phyloP scores from a whole-genome alignment of 1,139 yeast genomes.

The Yamadazyma sp. region DNA sequence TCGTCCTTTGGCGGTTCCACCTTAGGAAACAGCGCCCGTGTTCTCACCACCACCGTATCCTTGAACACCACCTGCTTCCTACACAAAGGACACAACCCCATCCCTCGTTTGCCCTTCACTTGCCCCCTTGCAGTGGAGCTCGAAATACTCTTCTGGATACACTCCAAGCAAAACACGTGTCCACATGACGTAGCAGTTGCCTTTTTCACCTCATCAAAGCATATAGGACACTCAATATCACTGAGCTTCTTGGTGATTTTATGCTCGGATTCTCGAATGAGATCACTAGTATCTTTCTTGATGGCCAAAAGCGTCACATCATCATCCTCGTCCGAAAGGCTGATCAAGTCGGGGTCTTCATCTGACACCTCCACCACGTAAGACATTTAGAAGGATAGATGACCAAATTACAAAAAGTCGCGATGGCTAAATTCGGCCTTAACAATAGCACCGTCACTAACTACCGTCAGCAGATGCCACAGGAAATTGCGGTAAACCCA shows the following conservation, averaged over 20 bases:
- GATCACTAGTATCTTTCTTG: slow-evolving; percentile 33
- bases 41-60: slow-evolving; percentile 37
- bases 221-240: slow-evolving; percentile 47
- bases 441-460: neutral
- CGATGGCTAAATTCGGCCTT: neutral
- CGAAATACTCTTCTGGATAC: slow-evolving; percentile 43
- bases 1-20: slow-evolving; percentile 12
- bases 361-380: slow-evolving; percentile 1
- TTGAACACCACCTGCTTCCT: slow-evolving; percentile 41
- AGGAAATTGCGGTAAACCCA: too few relatives aligned
- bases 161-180: slow-evolving; percentile 46
- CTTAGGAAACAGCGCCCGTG: slow-evolving; percentile 20
- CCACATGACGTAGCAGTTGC: slow-evolving; percentile 49
- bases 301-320: slow-evolving; percentile 43
- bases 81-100: slow-evolving; percentile 48
- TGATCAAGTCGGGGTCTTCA: slow-evolving; percentile 2
- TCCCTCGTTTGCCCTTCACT: slow-evolving; percentile 31
- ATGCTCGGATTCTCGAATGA: slow-evolving; percentile 25
- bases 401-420: neutral
- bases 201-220: slow-evolving; percentile 41
- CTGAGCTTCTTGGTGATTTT: slow-evolving; percentile 30
- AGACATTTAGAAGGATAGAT: too few relatives aligned
- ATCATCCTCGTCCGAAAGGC: slow-evolving; percentile 23
- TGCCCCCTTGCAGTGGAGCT: slow-evolving; percentile 48
- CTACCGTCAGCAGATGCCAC: too few relatives aligned